Conservation (phyloP, 140 eudicot species). For the Bidens hawaiensis region DNA sequence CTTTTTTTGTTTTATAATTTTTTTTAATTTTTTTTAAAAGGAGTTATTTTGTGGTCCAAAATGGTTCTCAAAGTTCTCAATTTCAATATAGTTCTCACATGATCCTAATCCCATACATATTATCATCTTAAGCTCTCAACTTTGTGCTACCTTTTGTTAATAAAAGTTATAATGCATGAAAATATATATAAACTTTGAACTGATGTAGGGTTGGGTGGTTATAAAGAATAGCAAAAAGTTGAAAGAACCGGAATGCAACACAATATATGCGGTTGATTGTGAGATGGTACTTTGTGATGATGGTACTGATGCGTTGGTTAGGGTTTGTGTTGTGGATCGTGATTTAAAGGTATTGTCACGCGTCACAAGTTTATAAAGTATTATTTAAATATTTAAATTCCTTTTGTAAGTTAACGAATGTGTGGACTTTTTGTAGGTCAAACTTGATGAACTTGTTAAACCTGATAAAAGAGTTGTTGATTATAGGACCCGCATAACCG, state of each 20-base stretch:
- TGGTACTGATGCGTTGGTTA: constrained; percentile 92
- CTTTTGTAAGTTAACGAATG: constrained; percentile 12
- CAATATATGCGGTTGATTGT: constrained; percentile 79
- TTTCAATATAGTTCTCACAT: too few relatives aligned
- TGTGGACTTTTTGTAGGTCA: constrained; percentile 46
- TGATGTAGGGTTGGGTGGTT: constrained; percentile 75
- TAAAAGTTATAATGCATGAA: too few relatives aligned
- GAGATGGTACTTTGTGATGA: constrained; percentile 99
- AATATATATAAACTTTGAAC: neutral
- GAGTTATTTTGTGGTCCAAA: too few relatives aligned
- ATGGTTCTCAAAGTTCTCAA: too few relatives aligned
- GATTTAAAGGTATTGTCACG: constrained; percentile 53
- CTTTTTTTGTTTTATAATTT: too few relatives aligned
- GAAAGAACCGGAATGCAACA: constrained; percentile 41
- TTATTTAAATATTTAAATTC: too few relatives aligned
- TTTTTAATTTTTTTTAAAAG: too few relatives aligned
- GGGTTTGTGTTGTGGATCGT: constrained; percentile 86
- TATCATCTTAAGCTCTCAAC: too few relatives aligned
- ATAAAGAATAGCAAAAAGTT: constrained; percentile 52
- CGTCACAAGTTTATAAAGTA: neutral
- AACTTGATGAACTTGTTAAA: constrained; percentile 79
- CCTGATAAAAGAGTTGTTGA: constrained; percentile 79
- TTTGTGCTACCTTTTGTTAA: neutral
- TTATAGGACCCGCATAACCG: constrained; percentile 81
- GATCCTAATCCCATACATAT: too few relatives aligned